Evolutionary conservation across 2,329 filamentous ascomycete species (phyloP).

Genomic region (Fonsecaea nubica): DNA sequence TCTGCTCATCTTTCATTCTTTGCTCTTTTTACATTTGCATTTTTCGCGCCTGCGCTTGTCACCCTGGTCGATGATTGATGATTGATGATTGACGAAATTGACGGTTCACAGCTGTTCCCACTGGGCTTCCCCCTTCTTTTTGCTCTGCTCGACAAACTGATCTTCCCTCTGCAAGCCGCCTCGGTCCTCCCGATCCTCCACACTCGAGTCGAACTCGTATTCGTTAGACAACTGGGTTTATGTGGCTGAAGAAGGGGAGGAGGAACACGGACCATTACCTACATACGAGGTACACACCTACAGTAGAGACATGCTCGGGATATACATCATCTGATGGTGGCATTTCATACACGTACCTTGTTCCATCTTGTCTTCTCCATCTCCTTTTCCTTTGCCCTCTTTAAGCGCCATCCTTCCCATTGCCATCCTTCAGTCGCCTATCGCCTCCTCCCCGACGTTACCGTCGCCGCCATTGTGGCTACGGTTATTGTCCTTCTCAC

Average conservation of each 20-base stretch:
- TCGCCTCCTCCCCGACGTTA: not conserved
- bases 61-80: slow-evolving; percentile 1
- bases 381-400: slow-evolving; percentile 2
- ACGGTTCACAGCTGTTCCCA: not conserved
- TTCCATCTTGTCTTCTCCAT: not conserved
- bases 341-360: not conserved
- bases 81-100: not conserved
- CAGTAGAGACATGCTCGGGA: no score
- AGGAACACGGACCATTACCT: not conserved
- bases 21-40: not conserved
- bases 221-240: not conserved
- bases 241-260: not conserved
- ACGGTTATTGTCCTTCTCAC: not conserved
- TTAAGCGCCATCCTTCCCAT: not conserved
- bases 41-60: slow-evolving; percentile 8
- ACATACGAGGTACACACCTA: not conserved
- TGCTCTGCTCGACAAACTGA: not conserved
- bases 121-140: not conserved
- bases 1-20: not conserved
- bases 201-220: not conserved
- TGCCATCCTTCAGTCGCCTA: not conserved
- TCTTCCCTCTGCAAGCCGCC: not conserved
- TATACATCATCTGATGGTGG: not conserved
- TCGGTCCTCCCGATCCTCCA: not conserved
- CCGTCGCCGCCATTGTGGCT: not conserved